Base-by-base conservation (phyloP, 257 asterid species). In the Nicotiana obtusifolia region DNA sequence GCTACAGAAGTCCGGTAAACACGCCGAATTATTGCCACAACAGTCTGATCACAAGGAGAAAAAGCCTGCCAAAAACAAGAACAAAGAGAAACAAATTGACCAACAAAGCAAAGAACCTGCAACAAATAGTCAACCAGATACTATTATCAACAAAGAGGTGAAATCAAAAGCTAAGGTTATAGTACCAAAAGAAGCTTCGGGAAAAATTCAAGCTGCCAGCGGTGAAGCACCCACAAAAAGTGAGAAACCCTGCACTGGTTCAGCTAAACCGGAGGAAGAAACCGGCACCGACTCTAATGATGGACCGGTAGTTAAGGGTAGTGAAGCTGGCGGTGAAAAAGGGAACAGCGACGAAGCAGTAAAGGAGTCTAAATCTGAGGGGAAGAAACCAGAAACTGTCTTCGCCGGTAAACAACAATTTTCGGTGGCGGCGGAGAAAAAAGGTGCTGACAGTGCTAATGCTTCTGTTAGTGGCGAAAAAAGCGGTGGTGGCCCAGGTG, bases 21-120 rank as follows among this genome's bases (percentile, higher is more conserved):
- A 87, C 9, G 97, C 95, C 2, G 90, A 89, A 78, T 75, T 91
- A 60, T 87, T 91, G 94, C 95, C 94, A 3, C 87, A 87, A 47
- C 80, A 57, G 2, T n/a, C 61, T 3, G 77, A 81, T 33, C 82
- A 79, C 26, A 83, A 20, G 54, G 86, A 85, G 54, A 84, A 83
- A 20, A 80, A 30, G 9, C 4, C 82, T 19, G n/a, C 47, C 1
- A 73, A 77, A 20, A 20, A 68, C 24, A 77, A 84, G 30, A 54
- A 75, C 41, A 84, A 83, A 71, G 87, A 81, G 53, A 88, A 84
- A 80, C 16, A 53, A 44, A 7, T 47, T 15, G 77, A 73, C 47
- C 83, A 80, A 81, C 84, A 85, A 81, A 64, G 49, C 68, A 54
- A 31, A 78, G n/a, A 20, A 24, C 16, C 78, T 4, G 71, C 62